phyloP scores from a whole-genome alignment of 768 basidiomycete genomes.

The Leccinum imitatum region DNA sequence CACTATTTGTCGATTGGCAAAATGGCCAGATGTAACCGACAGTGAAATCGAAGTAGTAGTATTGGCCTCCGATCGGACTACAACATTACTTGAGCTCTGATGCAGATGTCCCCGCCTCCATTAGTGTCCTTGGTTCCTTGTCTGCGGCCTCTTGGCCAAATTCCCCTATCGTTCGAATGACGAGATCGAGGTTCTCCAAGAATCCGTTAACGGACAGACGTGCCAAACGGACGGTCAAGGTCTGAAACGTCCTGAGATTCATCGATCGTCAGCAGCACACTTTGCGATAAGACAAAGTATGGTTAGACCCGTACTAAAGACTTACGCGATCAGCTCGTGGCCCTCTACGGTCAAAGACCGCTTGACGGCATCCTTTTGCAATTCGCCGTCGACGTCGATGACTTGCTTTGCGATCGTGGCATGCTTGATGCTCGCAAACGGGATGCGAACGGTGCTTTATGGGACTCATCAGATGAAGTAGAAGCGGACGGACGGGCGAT shows the following conservation, averaged over 20 bases:
- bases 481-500: not conserved
- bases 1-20: slow-evolving; percentile 17
- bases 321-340: slow-evolving; percentile 74
- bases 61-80: not conserved
- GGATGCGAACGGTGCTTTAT: slow-evolving; percentile 67
- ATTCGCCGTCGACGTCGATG: slow-evolving; percentile 84
- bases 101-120: not conserved
- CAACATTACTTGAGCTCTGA: slow-evolving; percentile 8
- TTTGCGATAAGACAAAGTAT: not conserved
- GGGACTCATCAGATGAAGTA: not conserved
- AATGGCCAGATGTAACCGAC: slow-evolving; percentile 13
- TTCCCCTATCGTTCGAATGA: slow-evolving; percentile 76
- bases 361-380: slow-evolving; percentile 79
- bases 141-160: slow-evolving; percentile 68
- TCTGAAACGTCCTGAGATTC: slow-evolving; percentile 59
- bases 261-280: slow-evolving; percentile 3
- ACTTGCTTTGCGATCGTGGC: slow-evolving; percentile 79
- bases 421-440: slow-evolving; percentile 72
- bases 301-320: slow-evolving; percentile 9
- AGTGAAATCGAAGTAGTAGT: slow-evolving; percentile 10
- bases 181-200: slow-evolving; percentile 85
- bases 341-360: slow-evolving; percentile 67
- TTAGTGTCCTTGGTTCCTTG: slow-evolving; percentile 5
- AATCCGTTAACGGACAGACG: slow-evolving; percentile 83
- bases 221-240: slow-evolving; percentile 81